Evolutionary conservation across 2,329 filamentous ascomycete species (phyloP), one percentile per base, ranked within the genome.

Genomic region (Apiospora pterosperma): DNA sequence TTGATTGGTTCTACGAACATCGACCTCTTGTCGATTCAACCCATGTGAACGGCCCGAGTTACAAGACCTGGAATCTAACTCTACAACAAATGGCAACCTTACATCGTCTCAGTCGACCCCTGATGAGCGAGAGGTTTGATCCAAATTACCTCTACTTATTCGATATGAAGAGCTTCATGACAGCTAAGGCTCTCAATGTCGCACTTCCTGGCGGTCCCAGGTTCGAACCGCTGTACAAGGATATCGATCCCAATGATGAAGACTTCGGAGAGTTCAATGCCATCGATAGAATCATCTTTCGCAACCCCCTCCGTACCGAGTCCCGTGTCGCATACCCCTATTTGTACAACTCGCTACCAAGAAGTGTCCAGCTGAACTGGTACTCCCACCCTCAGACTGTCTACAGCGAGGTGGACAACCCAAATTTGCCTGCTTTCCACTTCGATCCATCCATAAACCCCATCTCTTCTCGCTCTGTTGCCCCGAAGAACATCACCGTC

Each of bases 231-330:
- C 78, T 99, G 23, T 99, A 97, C 84, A 99, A 99, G 80, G 96
- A 99, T 72, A 94, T 99, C 67, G 94, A 99, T 76, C 96, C 96
- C 2, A 99, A 99, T 72, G 95, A 98, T 71, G 96, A 99, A 77
- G 96, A 99, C 75, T 99, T 99, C 79, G 96, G 96, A 78, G 96
- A 99, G 78, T 99, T 99, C 84, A 99, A 99, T 75, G 96, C 96
- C 38, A 99, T 99, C 72, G 96, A 99, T 74, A 92, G 96, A 71
- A 99, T 99, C 79, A 99, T 99, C 70, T 99, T 99, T 85, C 91
- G 96, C 69, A 90, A 92, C 59, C 94, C 95, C 0, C 96, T 98
- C 69, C 89, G 95, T 70, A 99, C 95, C 10, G 96, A 99, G 79
- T 97, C 96, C 74, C 89, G 95, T 58, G 96, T 99, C 52, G 93